Evolutionary conservation across 371 early-diverging fungal genomes (phyloP).

Genomic region (Mortierella sp.): DNA sequence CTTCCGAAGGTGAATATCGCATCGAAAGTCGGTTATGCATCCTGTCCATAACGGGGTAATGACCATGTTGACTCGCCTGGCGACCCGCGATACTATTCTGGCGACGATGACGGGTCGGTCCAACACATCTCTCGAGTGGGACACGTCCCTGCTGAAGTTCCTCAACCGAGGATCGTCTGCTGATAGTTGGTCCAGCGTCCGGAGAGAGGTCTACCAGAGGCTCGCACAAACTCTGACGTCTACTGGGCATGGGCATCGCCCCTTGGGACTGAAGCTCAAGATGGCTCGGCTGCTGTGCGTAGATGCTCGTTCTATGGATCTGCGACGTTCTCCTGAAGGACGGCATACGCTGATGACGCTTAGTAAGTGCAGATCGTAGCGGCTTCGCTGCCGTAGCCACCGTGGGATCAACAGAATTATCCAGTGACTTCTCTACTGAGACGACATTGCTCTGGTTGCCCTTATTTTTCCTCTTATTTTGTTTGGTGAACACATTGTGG

Average conservation of each 20-base stretch:
- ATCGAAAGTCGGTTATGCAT: slow-evolving; percentile 18
- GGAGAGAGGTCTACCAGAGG: slow-evolving; percentile 17
- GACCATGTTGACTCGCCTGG: slow-evolving; percentile 35
- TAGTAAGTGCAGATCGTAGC: slow-evolving; percentile 17
- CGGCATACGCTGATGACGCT: slow-evolving; percentile 12
- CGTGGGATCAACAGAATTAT: background rate
- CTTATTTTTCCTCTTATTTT: slow-evolving; percentile 25
- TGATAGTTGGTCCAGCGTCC: background rate
- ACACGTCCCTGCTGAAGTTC: slow-evolving; percentile 6
- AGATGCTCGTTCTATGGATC: slow-evolving; percentile 19
- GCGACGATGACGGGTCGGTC: slow-evolving; percentile 36
- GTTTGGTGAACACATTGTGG: slow-evolving; percentile 38
- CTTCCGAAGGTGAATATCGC: slow-evolving; percentile 13
- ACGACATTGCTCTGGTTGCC: background rate
- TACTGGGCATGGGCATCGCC: background rate
- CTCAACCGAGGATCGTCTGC: slow-evolving; percentile 1
- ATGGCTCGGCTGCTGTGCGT: slow-evolving; percentile 10
- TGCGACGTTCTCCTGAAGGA: slow-evolving; percentile 8
- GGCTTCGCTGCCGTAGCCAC: background rate
- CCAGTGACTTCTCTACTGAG: background rate
- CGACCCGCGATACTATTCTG: slow-evolving; percentile 33
- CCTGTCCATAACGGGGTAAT: slow-evolving; percentile 18
- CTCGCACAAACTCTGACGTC: background rate
- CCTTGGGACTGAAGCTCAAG: background rate
- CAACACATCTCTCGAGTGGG: slow-evolving; percentile 12